phyloP scores from a whole-genome alignment of 768 basidiomycete species.

The Suillus subaureus region DNA sequence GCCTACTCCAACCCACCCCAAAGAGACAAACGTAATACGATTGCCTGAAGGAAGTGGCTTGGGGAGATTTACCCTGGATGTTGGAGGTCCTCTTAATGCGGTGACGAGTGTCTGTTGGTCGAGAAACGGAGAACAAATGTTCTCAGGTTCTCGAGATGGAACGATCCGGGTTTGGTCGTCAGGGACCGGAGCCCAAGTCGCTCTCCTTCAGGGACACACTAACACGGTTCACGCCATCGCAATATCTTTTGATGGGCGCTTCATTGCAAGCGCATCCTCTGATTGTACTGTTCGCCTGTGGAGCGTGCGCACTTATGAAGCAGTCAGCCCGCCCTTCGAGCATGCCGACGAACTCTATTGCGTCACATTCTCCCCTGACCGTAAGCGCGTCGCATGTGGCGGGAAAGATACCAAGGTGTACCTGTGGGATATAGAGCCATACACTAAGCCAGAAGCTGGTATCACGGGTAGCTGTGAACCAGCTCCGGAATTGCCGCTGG shows the following conservation, averaged over 20 bases:
- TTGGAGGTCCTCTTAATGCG: conserved; percentile 3
- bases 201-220: conserved; percentile 23
- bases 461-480: conserved; percentile 1
- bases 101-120: conserved; percentile 9
- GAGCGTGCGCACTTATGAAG: conserved; percentile 23
- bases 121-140: conserved; percentile 22
- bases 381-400: conserved; percentile 31
- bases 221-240: conserved; percentile 30
- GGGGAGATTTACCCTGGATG: conserved; percentile 91
- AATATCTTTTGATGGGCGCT: conserved; percentile 31
- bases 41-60: conserved; percentile 96
- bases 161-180: conserved; percentile 35
- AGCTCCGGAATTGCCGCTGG: conserved; percentile 1
- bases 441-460: conserved; percentile 30
- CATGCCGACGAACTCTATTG: conserved; percentile 31
- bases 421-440: conserved; percentile 31
- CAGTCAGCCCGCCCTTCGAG: conserved; percentile 23
- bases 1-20: conserved; percentile 6
- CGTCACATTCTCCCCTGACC: conserved; percentile 33
- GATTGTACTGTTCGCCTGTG: conserved; percentile 35
- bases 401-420: conserved; percentile 30
- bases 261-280: conserved; percentile 34
- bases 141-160: conserved; percentile 34
- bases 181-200: conserved; percentile 16
- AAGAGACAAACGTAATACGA: conserved; percentile 31